A percentile compares a stretch with the other conserved stretches of the same genome.
phyloP scores from a whole-genome alignment of 192 early-diverging fungal species.

The Pecoramyces ruminantium region DNA sequence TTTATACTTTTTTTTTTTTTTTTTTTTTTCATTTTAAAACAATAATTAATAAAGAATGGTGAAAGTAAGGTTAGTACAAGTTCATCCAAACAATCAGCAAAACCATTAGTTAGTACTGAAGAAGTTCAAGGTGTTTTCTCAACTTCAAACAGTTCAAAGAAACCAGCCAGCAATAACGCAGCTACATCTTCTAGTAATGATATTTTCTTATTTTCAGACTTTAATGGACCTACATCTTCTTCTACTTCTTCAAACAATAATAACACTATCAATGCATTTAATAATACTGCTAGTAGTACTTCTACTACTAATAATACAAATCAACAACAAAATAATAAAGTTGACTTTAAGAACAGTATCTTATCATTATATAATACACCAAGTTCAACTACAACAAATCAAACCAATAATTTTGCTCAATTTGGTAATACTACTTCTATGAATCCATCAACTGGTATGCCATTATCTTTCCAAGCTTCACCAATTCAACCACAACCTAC shows the following conservation, averaged over 20 bases:
- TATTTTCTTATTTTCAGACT: not conserved
- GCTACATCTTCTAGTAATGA: not conserved
- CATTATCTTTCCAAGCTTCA: not conserved
- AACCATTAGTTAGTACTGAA: not conserved
- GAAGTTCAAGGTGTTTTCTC: not conserved
- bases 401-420: not conserved
- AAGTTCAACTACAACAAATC: not conserved
- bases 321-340: not conserved
- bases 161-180: not conserved
- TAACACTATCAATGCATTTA: not conserved
- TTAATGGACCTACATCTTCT: not conserved
- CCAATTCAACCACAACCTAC: not conserved
- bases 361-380: not conserved
- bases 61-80: not conserved
- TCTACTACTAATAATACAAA: not conserved
- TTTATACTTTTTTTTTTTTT: no score
- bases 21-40: no score
- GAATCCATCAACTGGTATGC: not conserved
- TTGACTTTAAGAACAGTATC: not conserved
- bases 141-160: not conserved
- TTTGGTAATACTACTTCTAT: not conserved
- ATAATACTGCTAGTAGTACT: not conserved
- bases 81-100: not conserved
- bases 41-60: not conserved
- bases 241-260: no score